phyloP scores from a whole-genome alignment of 306 rosid species.

The Herpetospermum pedunculosum region DNA sequence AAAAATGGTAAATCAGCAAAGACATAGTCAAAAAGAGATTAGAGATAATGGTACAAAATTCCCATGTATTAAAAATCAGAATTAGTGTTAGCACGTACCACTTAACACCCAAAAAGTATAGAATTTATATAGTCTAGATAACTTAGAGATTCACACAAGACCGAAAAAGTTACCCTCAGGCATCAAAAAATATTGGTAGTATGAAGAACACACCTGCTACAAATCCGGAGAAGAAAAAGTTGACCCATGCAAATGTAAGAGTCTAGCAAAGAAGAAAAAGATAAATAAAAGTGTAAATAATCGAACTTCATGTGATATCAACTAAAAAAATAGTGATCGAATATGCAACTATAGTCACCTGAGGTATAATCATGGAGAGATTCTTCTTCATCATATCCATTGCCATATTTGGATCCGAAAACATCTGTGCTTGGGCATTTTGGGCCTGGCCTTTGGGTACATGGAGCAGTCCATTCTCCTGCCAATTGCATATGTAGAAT shows the following conservation, averaged over 20 bases:
- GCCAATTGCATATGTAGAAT: neutral
- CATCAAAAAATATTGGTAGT: neutral
- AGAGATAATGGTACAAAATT: neutral
- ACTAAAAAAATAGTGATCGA: neutral
- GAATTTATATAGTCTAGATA: neutral
- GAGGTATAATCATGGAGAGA: conserved; percentile 96
- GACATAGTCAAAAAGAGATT: neutral
- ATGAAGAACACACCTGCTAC: conserved; percentile 65
- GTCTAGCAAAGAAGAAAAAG: conserved; percentile 48
- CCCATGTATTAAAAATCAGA: neutral
- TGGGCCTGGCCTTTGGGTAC: conserved; percentile 88
- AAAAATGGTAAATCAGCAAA: neutral
- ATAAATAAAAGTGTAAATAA: neutral
- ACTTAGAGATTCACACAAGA: neutral
- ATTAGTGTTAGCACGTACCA: neutral
- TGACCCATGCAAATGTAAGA: conserved; percentile 99
- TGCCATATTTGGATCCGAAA: conserved; percentile 99
- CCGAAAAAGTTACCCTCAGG: neutral
- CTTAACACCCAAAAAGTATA: neutral
- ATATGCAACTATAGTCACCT: conserved; percentile 34
- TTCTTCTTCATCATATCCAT: conserved; percentile 99
- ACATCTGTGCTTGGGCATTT: conserved; percentile 96
- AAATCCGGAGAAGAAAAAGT: conserved; percentile 98
- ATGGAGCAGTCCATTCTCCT: conserved; percentile 83
- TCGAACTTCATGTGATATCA: neutral